Evolutionary conservation across 2,329 filamentous ascomycete species (phyloP), one percentile per base, ranked within the genome.

Genomic region (Raffaelea albimanens): DNA sequence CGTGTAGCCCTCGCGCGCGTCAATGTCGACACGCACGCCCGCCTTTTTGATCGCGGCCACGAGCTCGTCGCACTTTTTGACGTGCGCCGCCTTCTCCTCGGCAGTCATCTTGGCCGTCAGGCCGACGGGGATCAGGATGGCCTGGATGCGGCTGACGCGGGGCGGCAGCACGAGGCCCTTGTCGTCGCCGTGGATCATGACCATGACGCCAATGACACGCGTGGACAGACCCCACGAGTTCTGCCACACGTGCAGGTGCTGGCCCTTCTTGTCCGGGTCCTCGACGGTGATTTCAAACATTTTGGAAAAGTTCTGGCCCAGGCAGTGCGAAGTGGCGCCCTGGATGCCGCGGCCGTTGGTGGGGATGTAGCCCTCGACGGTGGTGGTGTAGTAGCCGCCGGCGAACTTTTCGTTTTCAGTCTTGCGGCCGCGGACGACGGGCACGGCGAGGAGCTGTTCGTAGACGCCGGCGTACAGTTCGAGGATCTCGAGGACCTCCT

Each of bases 211-310:
- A 56, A 98, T 95, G 49, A 91, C 88, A 63, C 93, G 88, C 47
- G 93, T 98, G 1, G 91, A 97, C 52, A 98, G 79, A 68, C 93
- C 93, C 93, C 93, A 98, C 14, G 89, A 96, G 73, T 98, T 98
- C 67, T 98, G 93, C 90, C 91, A 97, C 49, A 97, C 90, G 61
- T 91, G 72, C 48, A 96, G 71, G 60, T 88, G 83, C 57, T 83
- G 76, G 55, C 86, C 85, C 68, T 87, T 85, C 65, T 93, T 77
- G 51, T 75, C 73, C 21, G 93, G 93, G 61, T 98, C 90, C 66
- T 98, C 91, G 25, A 98, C 88, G 1, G 85, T 95, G 64, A 98
- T 97, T 66, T 93, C 85, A 64, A 97, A 98, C 55, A 98, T 98
- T 70, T 94, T 96, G 65, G 85, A 90, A 70, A 98, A 98, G 71